Evolutionary conservation across 352 stramenopile genomes (phyloP), one percentile per base, ranked within the genome.

Genomic region (Globisporangium ultimum): DNA sequence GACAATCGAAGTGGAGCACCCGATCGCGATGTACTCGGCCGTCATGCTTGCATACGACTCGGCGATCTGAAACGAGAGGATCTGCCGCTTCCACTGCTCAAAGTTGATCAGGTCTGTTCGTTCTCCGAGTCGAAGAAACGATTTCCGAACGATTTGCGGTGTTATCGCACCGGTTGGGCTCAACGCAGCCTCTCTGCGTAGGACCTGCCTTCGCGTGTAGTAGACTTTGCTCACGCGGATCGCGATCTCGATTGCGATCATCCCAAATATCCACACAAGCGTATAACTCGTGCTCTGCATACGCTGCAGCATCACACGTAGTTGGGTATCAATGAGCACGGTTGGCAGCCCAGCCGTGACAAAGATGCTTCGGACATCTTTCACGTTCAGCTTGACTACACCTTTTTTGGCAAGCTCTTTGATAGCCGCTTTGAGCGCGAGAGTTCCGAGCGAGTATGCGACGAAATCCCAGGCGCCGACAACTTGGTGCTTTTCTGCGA

Each of bases 41-140:
- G 76, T 76, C 71, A 84, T 84, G 45, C 80, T 68, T 17, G 74
- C 67, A 24, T 72, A 75, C 15, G 64, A 18, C 45, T 84, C 72
- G 0, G 72, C 67, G 14, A 71, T 69, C 34, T 81, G 61, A 24
- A 74, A 70, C 1, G 61, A 51, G 2, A 80, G 28, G 11, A 66
- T 40, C 5, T 63, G 66, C 20, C 48, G 48, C 14, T 53, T 55
- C 67, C 72, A 79, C 20, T 63, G 28, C 6, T 70, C 48, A 4
- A 79, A 79, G 21, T 24, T 43, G 22, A 13, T 36, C 3, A 36
- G 28, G 28, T 36, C 28, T 6, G 7, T 45, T 18, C 17, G 40
- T 18, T 45, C 40, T 15, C 13, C 13, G 13, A 45, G 40, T 45
- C 8, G 40, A n/a, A 45, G 40, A 10, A n/a, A 45, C 40, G 40